phyloP scores from a whole-genome alignment of 2,329 filamentous ascomycete species.

The Kalaharituber pfeilii region DNA sequence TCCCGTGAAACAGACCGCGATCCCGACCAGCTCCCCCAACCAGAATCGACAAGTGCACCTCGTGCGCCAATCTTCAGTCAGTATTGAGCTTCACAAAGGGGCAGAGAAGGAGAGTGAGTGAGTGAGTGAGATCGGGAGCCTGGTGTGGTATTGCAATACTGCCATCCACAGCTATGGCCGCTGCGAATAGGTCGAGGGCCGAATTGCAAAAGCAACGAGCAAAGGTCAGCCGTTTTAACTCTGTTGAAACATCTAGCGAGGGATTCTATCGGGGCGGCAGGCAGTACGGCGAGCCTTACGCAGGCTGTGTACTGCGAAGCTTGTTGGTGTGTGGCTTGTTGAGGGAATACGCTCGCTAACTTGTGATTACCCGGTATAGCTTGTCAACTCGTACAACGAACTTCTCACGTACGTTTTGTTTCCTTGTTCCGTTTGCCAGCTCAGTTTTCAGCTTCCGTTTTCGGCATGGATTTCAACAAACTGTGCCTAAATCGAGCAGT shows the following conservation, averaged over 20 bases:
- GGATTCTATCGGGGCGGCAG: neutral
- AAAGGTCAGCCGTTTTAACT: slow-evolving; percentile 31
- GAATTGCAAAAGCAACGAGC: slow-evolving; percentile 44
- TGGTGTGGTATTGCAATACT: neutral
- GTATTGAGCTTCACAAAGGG: no score
- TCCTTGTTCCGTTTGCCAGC: slow-evolving; percentile 6
- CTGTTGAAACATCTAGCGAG: neutral
- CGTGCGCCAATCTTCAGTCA: no score
- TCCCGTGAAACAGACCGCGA: neutral
- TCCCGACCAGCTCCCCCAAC: neutral
- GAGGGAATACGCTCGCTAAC: slow-evolving; percentile 9
- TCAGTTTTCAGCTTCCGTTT: no score
- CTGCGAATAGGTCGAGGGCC: slow-evolving; percentile 34
- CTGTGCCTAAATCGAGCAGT: no score
- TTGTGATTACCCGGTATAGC: slow-evolving; percentile 39
- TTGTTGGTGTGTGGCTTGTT: neutral
- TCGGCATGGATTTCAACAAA: no score
- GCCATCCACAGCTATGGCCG: slow-evolving; percentile 1
- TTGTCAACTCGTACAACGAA: slow-evolving; percentile 92
- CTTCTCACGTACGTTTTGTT: slow-evolving; percentile 59
- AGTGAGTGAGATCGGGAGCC: neutral
- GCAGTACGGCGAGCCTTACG: slow-evolving; percentile 4
- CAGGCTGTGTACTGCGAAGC: neutral
- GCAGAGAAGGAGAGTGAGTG: neutral
- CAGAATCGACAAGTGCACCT: neutral